phyloP scores from a whole-genome alignment of 148 eudicot genomes.

The Rhododendron williamsianum region DNA sequence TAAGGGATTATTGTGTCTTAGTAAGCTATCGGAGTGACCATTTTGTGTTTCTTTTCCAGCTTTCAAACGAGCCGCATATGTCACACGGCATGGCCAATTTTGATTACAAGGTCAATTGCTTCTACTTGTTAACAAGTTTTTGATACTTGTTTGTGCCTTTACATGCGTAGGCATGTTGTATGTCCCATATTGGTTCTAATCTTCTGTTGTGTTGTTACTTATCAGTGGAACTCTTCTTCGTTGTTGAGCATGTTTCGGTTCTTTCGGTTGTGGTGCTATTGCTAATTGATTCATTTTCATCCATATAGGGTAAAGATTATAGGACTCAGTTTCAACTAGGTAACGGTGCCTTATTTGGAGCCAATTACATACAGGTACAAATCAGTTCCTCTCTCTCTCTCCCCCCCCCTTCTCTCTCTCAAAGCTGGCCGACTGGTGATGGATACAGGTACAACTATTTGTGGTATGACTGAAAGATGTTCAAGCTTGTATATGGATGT shows the following conservation, averaged over 20 bases:
- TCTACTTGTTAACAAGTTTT: not conserved
- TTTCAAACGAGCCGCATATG: constrained; percentile 78
- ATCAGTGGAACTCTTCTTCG: not conserved
- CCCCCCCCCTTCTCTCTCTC: not conserved
- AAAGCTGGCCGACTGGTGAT: not conserved
- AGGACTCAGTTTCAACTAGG: constrained; percentile 80
- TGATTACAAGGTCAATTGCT: constrained; percentile 63
- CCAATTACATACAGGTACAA: constrained; percentile 81
- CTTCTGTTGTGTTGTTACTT: not conserved
- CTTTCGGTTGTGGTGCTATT: not conserved
- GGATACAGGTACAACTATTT: not conserved
- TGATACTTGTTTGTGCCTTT: not conserved
- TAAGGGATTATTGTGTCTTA: not conserved
- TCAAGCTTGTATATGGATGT: not conserved
- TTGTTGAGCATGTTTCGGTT: not conserved
- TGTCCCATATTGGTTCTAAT: not conserved
- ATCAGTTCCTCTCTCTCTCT: not conserved
- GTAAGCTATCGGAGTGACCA: not conserved
- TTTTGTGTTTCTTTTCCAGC: constrained; percentile 40
- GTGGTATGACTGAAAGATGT: not conserved
- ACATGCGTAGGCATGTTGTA: not conserved
- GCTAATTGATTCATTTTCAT: constrained; percentile 2
- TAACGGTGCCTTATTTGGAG: constrained; percentile 67
- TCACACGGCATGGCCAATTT: constrained; percentile 68
- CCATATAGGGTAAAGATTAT: constrained; percentile 59